Conservation (phyloP, 352 stramenopile species). For the Lagenidium sp. region DNA sequence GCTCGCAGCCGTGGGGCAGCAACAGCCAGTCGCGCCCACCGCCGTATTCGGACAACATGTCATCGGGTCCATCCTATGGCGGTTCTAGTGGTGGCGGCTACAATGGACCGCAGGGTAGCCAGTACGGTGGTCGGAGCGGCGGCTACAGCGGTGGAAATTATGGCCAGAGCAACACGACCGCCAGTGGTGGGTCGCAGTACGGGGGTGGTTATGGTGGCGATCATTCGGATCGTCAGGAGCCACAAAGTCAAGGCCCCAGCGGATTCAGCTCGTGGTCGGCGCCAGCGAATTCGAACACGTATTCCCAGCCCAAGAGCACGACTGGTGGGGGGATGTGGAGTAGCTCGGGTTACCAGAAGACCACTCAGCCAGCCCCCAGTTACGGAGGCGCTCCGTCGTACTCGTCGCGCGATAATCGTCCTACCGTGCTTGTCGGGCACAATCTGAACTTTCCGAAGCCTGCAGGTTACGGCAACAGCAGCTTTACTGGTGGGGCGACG, state of each 20-base stretch:
- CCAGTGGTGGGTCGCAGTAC: slow-evolving; percentile 1
- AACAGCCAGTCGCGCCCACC: slow-evolving; percentile 25
- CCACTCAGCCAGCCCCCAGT: slow-evolving; percentile 24
- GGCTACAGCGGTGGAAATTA: slow-evolving; percentile 19
- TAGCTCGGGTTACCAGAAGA: slow-evolving; percentile 76
- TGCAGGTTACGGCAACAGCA: slow-evolving; percentile 29
- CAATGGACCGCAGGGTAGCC: slow-evolving; percentile 19
- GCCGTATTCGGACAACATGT: slow-evolving; percentile 47
- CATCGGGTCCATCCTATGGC: slow-evolving; percentile 11
- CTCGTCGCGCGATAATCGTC: slow-evolving; percentile 65
- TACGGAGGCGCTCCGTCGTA: slow-evolving; percentile 26
- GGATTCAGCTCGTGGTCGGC: slow-evolving; percentile 51
- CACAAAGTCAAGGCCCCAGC: slow-evolving; percentile 8
- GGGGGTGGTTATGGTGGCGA: no score
- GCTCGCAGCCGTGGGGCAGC: slow-evolving; percentile 27
- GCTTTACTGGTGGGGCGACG: slow-evolving; percentile 24
- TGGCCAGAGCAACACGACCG: slow-evolving; percentile 4
- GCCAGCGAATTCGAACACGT: no score
- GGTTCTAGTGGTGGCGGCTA: slow-evolving; percentile 11
- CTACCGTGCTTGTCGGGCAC: slow-evolving; percentile 75
- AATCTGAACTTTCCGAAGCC: slow-evolving; percentile 70
- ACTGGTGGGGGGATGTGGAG: slow-evolving; percentile 60
- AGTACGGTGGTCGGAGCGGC: slow-evolving; percentile 11
- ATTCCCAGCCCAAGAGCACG: no score
- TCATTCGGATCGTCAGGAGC: neutral